Base-by-base conservation (phyloP, 2,329 filamentous ascomycete species). In the Aureobasidium sp. region DNA sequence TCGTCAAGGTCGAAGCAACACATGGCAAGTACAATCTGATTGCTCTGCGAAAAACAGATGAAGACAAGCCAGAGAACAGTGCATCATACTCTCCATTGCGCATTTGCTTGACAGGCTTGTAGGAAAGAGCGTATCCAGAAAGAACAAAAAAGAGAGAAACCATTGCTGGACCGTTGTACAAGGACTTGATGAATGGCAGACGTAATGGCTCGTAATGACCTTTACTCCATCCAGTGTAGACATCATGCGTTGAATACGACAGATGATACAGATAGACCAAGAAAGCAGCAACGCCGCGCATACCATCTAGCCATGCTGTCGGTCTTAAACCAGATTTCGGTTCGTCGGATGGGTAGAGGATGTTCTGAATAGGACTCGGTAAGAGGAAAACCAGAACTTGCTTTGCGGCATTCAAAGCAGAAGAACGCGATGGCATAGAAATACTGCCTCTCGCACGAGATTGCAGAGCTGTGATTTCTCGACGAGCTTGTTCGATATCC, bases 141-240 rank as follows among this genome's bases (percentile, higher is more conserved):
- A 90, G 85, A 71, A 89, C 84, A 72, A 89, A 90, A 79, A 90
- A 90, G 69, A 89, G 76, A 74, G 83, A 85, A 47, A 90, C 87
- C 70, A 86, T 87, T 0, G 86, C 67, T 3, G 85, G 85, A 0
- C 86, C 87, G 64, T 84, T 83, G 72, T 84, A 88, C 66, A 85
- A 79, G 4, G 88, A 76, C 16, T 87, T 80, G 23, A 89, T 64
- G 66, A 88, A 81, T 11, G 87, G 87, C 1, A 88, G 79, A 70
- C 85, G 83, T 68, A 87, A 31, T 5, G 59, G 51, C 3, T 68
- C 42, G 15, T 60, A 53, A 36, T 67, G 20, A 40, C 51, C 66
- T 42, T 56, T n/a, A 25, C 64, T 54, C 33, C 64, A 59, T 29
- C 67, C 67, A 1, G 69, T 62, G 23, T 53, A 53, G 10, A 64